Evolutionary conservation across 148 eudicot species (phyloP), one percentile per base, ranked within the genome.

Genomic region (Silene uniflora): DNA sequence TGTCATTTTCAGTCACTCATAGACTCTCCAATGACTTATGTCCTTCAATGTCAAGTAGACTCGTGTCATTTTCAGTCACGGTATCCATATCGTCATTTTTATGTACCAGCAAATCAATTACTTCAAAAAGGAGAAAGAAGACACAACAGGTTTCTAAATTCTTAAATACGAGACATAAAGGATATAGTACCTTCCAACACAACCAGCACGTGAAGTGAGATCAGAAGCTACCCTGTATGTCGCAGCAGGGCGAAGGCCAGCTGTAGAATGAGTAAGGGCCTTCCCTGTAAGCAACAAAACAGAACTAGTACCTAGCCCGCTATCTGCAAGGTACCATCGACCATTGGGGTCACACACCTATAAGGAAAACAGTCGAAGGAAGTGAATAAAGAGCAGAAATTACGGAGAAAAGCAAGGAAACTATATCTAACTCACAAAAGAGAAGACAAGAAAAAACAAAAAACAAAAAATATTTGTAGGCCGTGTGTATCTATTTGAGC

Each of bases 201-300:
- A 22, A 74, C 79, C 67, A 73, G 77, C 55, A 73, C 74, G 79
- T 22, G 85, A 71, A 80, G 83, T 76, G 71, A 71, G 58, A 79
- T 91, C 92, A 75, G 84, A 58, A 23, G 87, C 80, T 69, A 85
- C 85, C 60, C 92, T 81, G 81, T 93, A 89, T 63, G 86, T 82
- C 44, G 91, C 89, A 67, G 93, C 93, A 76, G 98, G 96, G 27
- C 92, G 93, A 77, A 88, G 90, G 58, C 98, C 98, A 27, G 96
- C 98, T 64, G 98, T 93, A 71, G 88, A 88, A 85, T 93, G 91
- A 78, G 96, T 91, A 70, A 93, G 96, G 72, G 96, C 93, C 84
- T 86, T 93, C 67, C 96, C 98, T 25, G 92, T 89, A 39, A 93
- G 80, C 61, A 93, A 80, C 82, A 93, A 81, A 71, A 93, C 85